These are phyloP conservation scores for Aegilops longissima DNA, from an alignment of 176 grass and related monocot species.

Conservation along the genomic window DNA sequence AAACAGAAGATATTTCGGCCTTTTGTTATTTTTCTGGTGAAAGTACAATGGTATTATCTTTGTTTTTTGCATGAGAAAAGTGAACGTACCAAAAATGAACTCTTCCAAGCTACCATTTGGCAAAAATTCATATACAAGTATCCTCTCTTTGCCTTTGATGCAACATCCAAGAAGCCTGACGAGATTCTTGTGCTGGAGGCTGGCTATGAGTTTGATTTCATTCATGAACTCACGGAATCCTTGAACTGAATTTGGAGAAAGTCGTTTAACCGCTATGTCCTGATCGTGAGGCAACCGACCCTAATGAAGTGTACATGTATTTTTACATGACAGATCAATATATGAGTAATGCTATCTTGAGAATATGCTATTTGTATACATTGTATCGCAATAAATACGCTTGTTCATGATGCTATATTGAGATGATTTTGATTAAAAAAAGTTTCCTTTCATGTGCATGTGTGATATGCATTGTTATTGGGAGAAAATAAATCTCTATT, in stretches of 20 bases:
- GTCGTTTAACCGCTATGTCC: conserved; percentile 43
- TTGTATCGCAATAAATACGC: not conserved
- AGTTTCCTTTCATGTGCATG: not conserved
- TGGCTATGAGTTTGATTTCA: conserved; percentile 43
- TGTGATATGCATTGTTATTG: not conserved
- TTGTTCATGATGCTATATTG: not conserved
- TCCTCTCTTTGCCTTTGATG: conserved; percentile 36
- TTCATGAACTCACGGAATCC: conserved; percentile 62
- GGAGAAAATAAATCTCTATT: not conserved
- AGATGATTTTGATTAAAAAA: not conserved
- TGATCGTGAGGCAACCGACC: conserved; percentile 20
- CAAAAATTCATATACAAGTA: conserved; percentile 54
- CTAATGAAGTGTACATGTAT: not conserved
- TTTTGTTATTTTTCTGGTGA: not conserved
- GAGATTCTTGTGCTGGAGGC: conserved; percentile 47
- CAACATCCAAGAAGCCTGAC: conserved; percentile 50
- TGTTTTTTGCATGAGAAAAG: not conserved
- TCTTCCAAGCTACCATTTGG: conserved; percentile 56
- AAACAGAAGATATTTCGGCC: not conserved
- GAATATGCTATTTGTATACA: no score
- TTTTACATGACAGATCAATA: not conserved
- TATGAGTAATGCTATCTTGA: not conserved
- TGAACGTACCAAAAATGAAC: conserved; percentile 49
- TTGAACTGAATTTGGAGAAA: conserved; percentile 38
- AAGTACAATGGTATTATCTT: not conserved